Percentiles rank a stretch among this genome's conserved stretches.
These are phyloP conservation scores for Effrenium voratum DNA, from an alignment of 73 alveolate species.

Conservation along the genomic window DNA sequence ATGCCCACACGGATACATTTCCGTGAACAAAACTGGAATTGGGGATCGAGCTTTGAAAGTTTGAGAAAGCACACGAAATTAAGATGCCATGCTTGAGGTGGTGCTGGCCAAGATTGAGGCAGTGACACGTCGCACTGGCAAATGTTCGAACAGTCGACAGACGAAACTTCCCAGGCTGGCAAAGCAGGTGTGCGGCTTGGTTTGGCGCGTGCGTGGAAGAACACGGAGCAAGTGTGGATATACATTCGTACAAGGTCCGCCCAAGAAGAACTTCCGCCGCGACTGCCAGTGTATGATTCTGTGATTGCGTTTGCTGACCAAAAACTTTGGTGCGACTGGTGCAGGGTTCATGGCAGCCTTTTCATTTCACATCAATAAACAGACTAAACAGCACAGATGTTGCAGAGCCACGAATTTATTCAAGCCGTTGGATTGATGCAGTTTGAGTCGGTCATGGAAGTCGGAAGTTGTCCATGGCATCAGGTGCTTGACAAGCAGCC, in stretches of 20 bases:
- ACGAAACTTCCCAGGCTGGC: neutral
- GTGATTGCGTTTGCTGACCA: too few species aligned
- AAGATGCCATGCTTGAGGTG: neutral
- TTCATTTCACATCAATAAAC: too few species aligned
- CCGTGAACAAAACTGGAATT: neutral
- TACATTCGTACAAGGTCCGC: neutral
- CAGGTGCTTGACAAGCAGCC: too few species aligned
- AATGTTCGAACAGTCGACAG: neutral
- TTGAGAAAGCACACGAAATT: neutral
- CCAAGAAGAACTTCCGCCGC: constrained; percentile 61
- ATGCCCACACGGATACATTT: too few species aligned
- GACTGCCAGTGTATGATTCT: constrained; percentile 77
- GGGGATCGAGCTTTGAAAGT: neutral
- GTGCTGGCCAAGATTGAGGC: constrained; percentile 29
- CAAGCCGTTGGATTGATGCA: too few species aligned
- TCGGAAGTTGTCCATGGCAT: too few species aligned
- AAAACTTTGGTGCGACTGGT: too few species aligned
- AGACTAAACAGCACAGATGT: too few species aligned
- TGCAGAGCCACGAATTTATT: too few species aligned
- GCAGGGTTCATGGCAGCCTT: too few species aligned
- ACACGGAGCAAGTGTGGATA: neutral
- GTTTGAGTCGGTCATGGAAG: too few species aligned
- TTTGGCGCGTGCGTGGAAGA: neutral
- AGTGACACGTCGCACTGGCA: neutral
- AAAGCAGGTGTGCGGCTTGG: neutral